Conservation (phyloP, 2,329 filamentous ascomycete species). For the Claviceps sorghi region DNA sequence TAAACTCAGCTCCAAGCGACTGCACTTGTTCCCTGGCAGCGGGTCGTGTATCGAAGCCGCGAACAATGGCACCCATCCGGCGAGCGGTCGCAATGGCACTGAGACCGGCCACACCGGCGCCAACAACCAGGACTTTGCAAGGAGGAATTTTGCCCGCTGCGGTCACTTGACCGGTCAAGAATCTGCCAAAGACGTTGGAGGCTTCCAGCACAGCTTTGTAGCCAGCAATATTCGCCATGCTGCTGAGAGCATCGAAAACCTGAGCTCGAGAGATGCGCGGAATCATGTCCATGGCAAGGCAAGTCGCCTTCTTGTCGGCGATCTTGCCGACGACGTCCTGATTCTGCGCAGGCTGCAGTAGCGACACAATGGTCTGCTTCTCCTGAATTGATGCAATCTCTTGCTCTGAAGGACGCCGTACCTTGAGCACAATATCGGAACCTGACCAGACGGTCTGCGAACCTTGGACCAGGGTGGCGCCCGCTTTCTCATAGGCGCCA, state of each 20-base stretch:
- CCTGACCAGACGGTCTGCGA: constrained; percentile 55
- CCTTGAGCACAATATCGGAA: constrained; percentile 71
- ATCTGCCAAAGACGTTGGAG: constrained; percentile 77
- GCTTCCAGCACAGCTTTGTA: constrained; percentile 87
- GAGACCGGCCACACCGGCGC: constrained; percentile 75
- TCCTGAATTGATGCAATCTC: constrained; percentile 56
- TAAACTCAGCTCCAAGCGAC: constrained; percentile 76
- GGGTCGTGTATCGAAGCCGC: constrained; percentile 82
- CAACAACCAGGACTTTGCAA: constrained; percentile 80
- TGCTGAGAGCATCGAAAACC: constrained; percentile 76
- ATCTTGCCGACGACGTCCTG: constrained; percentile 59
- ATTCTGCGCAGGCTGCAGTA: constrained; percentile 73
- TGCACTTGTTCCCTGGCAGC: constrained; percentile 81
- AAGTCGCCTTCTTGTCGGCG: constrained; percentile 53
- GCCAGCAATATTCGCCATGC: constrained; percentile 88
- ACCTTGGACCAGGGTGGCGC: constrained; percentile 60
- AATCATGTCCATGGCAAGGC: constrained; percentile 87
- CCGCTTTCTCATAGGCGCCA: constrained; percentile 60
- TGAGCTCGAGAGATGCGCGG: constrained; percentile 81
- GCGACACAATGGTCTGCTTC: constrained; percentile 64
- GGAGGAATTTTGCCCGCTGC: constrained; percentile 83
- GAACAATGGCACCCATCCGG: constrained; percentile 75
- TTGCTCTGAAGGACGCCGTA: constrained; percentile 56
- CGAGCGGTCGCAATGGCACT: constrained; percentile 79
- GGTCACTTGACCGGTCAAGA: constrained; percentile 78